Evolutionary conservation across 768 basidiomycete genomes (phyloP).

Genomic region (Lactarius quietus): DNA sequence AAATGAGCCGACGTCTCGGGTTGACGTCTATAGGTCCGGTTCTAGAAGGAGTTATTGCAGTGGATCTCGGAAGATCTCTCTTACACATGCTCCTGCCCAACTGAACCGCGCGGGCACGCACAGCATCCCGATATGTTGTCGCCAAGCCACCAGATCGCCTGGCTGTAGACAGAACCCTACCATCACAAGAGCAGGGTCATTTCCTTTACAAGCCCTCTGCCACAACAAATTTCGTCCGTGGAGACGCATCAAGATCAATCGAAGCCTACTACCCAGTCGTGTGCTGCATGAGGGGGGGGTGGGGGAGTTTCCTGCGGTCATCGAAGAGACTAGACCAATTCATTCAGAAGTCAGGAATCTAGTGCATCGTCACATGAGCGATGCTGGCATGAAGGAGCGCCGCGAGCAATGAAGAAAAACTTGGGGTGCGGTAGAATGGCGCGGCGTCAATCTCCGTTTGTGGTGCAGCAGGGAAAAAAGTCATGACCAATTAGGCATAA

Average conservation of each 20-base stretch:
- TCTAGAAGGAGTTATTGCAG: neutral
- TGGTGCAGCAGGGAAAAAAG: too few species aligned
- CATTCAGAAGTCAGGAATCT: neutral
- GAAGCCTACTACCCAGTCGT: neutral
- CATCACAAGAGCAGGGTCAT: neutral
- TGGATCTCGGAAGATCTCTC: slow-evolving; percentile 1
- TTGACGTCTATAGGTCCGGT: neutral
- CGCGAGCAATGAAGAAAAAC: too few species aligned
- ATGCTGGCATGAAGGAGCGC: neutral
- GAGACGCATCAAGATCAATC: neutral
- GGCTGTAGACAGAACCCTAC: neutral
- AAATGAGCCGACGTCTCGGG: neutral
- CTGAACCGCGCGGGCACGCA: neutral
- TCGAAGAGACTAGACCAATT: neutral
- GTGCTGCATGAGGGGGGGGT: neutral
- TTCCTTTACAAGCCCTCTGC: neutral
- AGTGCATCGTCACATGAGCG: neutral
- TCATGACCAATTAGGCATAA: too few species aligned
- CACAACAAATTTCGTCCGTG: neutral
- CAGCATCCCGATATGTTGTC: neutral
- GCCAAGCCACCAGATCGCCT: neutral
- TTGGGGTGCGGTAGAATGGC: too few species aligned
- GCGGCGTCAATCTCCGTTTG: too few species aligned
- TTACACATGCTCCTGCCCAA: neutral
- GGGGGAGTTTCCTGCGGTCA: neutral